Evolutionary conservation across 371 early-diverging fungal species (phyloP), one percentile per base, ranked within the genome.

Genomic region (Nematocida sp.): DNA sequence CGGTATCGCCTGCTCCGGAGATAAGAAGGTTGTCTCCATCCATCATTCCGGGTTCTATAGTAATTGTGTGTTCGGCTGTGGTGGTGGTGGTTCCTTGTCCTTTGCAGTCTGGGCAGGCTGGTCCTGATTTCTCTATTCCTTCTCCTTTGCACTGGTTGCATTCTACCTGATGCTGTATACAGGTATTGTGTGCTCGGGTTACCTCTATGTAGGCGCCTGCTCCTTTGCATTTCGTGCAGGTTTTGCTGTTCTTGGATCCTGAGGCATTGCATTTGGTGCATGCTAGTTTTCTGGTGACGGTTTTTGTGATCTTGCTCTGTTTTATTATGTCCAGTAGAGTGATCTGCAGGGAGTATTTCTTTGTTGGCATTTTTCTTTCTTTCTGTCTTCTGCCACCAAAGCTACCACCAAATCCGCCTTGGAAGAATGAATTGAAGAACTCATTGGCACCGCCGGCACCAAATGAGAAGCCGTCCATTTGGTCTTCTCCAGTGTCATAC

Each of bases 401-500:
- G 57, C 67, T 57, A 15, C 60, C 52, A n/a, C n/a, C n/a, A n/a
- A n/a, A n/a, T 15, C 75, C 63, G 38, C 64, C 64, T 35, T 53
- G 52, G 49, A 70, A 70, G 54, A 83, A 81, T 37, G 81, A 66
- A 54, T 80, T 79, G 46, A 78, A 82, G 13, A 82, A 63, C 11
- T 37, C 37, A 9, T 57, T 29, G n/a, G 41, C 58, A 5, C 40
- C 58, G 5, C n/a, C 11, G 19, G 64, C 80, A 38, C 55, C 58
- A 32, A 75, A 66, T 0, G 64, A 67, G 13, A 61, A 58, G 17
- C 61, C 29, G 13, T 63, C 79, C 41, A 43, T 57, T 15, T 70
- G 65, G 11, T 67, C 77, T 38, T 64, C 62, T 4, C 83, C 83
- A 47, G 86, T 86, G 83, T 96, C 95, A 81, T 94, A 95, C 43